A percentile compares a stretch with the other conserved stretches of the same genome.
Conservation (phyloP, 495 filamentous ascomycete species). For the Penicillium subrubescens region DNA sequence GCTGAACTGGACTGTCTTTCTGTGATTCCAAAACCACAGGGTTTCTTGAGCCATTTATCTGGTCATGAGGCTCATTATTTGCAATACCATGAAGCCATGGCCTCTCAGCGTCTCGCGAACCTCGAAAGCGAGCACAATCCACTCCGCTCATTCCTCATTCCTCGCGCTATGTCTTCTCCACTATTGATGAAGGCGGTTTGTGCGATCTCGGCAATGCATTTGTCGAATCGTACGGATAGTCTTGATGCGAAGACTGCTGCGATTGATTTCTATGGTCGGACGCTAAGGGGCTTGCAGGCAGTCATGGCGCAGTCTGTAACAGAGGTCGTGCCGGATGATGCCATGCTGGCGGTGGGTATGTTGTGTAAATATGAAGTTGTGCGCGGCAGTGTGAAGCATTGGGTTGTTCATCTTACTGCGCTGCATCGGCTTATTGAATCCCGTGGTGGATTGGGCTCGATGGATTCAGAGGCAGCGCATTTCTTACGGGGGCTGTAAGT, state of each 20-base stretch:
- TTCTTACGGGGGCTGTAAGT: constrained; percentile 47
- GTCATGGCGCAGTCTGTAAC: constrained; percentile 28
- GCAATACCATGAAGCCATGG: constrained; percentile 47
- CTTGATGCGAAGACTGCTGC: constrained; percentile 36
- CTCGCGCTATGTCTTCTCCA: constrained; percentile 45
- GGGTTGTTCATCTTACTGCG: constrained; percentile 45
- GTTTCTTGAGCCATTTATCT: constrained; percentile 36
- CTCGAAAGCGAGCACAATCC: constrained; percentile 47
- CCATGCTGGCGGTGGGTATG: constrained; percentile 44
- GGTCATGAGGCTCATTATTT: constrained; percentile 44
- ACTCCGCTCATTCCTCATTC: constrained; percentile 44
- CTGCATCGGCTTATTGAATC: constrained; percentile 42
- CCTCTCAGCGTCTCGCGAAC: constrained; percentile 44
- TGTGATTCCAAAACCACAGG: constrained; percentile 15
- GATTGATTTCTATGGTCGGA: constrained; percentile 40
- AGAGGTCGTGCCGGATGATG: constrained; percentile 33
- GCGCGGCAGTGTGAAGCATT: constrained; percentile 47
- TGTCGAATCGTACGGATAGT: constrained; percentile 39
- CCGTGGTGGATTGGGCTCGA: constrained; percentile 38
- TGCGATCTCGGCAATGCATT: constrained; percentile 46
- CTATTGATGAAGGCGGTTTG: constrained; percentile 47
- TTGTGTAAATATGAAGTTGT: constrained; percentile 50
- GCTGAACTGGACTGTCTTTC: neutral
- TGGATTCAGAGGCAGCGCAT: constrained; percentile 39
- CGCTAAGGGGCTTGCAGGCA: constrained; percentile 38